phyloP scores from a whole-genome alignment of 2,329 filamentous ascomycete genomes.

The Diaporthe sp. region DNA sequence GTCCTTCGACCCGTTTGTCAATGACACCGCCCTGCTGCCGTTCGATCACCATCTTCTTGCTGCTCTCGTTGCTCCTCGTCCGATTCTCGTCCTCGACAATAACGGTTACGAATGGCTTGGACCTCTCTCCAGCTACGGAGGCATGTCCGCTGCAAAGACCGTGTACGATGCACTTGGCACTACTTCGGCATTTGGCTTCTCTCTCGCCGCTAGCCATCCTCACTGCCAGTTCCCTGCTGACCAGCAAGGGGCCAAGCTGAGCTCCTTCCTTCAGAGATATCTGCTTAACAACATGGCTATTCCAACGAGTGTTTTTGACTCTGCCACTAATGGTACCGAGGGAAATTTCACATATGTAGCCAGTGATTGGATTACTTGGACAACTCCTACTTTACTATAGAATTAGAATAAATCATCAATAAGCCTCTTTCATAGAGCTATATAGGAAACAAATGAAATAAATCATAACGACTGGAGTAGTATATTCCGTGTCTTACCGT shows the following conservation, averaged over 20 bases:
- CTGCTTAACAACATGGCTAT: neutral
- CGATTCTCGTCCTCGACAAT: constrained; percentile 65
- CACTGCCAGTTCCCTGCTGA: constrained; percentile 2
- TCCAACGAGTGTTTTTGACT: neutral
- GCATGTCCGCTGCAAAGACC: constrained; percentile 61
- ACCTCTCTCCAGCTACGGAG: constrained; percentile 61
- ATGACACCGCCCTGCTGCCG: constrained; percentile 59
- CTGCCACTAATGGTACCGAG: neutral
- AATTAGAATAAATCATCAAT: neutral
- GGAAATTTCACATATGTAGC: neutral
- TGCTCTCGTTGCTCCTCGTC: constrained; percentile 62
- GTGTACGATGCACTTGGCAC: constrained; percentile 62
- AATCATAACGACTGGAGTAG: too few species aligned
- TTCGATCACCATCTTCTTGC: constrained; percentile 66
- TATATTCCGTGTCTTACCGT: too few species aligned
- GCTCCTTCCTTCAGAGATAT: constrained; percentile 4
- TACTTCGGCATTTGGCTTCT: neutral
- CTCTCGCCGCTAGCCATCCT: constrained; percentile 11
- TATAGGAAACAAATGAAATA: too few species aligned
- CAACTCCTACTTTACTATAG: constrained; percentile 7
- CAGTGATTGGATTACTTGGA: neutral
- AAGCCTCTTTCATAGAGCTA: neutral
- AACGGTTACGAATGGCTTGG: constrained; percentile 65
- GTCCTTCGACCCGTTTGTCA: constrained; percentile 48
- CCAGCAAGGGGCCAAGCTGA: neutral